Conservation (phyloP, 371 early-diverging fungal genomes). For the Mucor plumbeus region DNA sequence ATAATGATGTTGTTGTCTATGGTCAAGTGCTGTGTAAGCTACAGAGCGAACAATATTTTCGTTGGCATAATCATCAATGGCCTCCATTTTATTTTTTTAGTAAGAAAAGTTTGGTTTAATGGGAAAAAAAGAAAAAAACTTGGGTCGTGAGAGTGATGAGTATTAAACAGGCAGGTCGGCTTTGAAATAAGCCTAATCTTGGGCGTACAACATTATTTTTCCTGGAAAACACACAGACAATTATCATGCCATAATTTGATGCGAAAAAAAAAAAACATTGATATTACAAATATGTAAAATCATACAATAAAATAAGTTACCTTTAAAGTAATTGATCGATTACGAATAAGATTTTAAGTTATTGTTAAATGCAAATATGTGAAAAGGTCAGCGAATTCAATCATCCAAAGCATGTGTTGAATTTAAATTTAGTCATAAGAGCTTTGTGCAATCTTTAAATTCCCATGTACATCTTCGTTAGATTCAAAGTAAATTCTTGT, state of each 20-base stretch:
- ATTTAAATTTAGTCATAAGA: background rate
- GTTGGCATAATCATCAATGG: conserved; percentile 57
- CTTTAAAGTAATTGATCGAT: no score
- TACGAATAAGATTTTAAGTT: no score
- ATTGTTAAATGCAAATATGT: no score
- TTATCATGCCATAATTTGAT: background rate
- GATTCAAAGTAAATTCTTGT: no score
- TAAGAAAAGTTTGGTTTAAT: background rate
- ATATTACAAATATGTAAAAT: no score
- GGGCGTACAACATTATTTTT: background rate
- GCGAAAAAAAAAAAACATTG: no score
- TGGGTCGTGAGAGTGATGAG: background rate
- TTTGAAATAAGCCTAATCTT: background rate
- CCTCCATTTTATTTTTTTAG: conserved; percentile 43
- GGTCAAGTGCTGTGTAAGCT: conserved; percentile 47
- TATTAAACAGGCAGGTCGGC: conserved; percentile 4
- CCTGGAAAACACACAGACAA: conserved; percentile 7
- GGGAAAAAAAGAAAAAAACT: conserved; percentile 15
- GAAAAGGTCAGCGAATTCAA: background rate
- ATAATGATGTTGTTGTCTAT: conserved; percentile 41
- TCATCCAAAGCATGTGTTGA: background rate
- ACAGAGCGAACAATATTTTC: conserved; percentile 55
- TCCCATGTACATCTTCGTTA: background rate
- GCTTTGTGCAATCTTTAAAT: conserved; percentile 1
- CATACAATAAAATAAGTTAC: no score